Evolutionary conservation across 805 yeast genomes (phyloP), one percentile per base, ranked within the genome.

Genomic region (Priceomyces haplophilus): DNA sequence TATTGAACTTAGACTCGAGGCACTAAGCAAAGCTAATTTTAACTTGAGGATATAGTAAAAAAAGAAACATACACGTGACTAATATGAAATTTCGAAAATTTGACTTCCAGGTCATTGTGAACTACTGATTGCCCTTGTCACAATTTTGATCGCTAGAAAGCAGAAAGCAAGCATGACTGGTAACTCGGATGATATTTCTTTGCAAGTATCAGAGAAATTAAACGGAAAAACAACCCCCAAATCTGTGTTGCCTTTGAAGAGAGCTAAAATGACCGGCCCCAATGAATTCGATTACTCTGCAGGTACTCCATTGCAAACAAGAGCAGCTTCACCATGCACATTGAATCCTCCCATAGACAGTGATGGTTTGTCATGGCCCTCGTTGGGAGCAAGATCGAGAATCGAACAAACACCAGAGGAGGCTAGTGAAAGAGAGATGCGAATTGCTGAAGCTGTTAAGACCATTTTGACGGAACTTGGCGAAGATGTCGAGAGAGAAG

Each of bases 301-400:
- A 33, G 61, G 56, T 38, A 78, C 89, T 0, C 90, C 90, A 12
- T 67, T 84, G 44, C 83, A 77, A 51, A 82, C 88, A 3, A 73
- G 89, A 55, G 87, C 88, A 1, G 89, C 90, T 0, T 80, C 89
- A 3, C 95, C 96, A 16, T 85, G 82, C 59, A 85, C 95, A 2
- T 62, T 85, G 41, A 82, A 80, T 49, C 90, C 96, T 0, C 93
- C 96, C 15, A 83, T 89, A 25, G 96, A 88, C 56, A 80, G 76
- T 34, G 96, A 88, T 63, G 97, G 97, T 0, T 75, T 91, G 37
- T 88, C 96, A 34, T 91, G 97, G 96, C 98, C 97, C 13, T 81
- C 90, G 13, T 54, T 73, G 3, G 98, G 98, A 7, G 91, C 99
- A 5, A 71, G 95, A 43, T 64, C 61, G 21, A 73, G 98, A 42